Base-by-base conservation (phyloP, 2,329 filamentous ascomycete genomes). In the Neofusicoccum sp. region DNA sequence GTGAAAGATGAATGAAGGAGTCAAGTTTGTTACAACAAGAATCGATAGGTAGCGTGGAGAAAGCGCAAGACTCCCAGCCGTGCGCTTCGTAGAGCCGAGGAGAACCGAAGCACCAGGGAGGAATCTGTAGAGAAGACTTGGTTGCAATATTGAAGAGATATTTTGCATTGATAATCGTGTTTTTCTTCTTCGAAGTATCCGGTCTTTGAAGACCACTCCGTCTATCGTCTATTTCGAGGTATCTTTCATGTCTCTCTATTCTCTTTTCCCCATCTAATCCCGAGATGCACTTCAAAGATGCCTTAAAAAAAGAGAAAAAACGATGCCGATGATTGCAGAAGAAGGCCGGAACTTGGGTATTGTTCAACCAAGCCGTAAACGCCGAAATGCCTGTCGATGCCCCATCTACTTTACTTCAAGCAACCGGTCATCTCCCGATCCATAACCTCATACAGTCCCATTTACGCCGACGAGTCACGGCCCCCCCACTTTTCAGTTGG, bases 361-460 rank as follows among this genome's bases (percentile, higher is more conserved):
- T 45, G 41, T 29, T 45, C 54, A 22, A 58, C 31, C 41, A 58
- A 33, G 31, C 54, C 41, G 31, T n/a, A 58, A 58, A 58, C 54
- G 54, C 54, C 54, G n/a, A 34, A 58, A 58, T 45, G 14, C 39
- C 29, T 36, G 16, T 37, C 31, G 41, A 28, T 58, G 39, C 54
- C 31, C n/a, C 36, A 9, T 43, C 4, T n/a, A 7, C 14, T 45
- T 43, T 36, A 16, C 45, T 58, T 22, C 12, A 3, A 58, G 33
- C 11, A 28, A 14, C 33, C 31, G 28, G n/a, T 31, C 14, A 22
- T 29, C 50, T 22, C 36, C 37, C 41, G 29, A 43, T 41, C 16
- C 22, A 22, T 7, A 39, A 43, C 43, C 6, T 56, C 37, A 44
- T n/a, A 44, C 16, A 41, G 22, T 31, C 36, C 34, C 22, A 56